phyloP scores from a whole-genome alignment of 2,329 filamentous ascomycete species.

The Aspergillus versicolor region DNA sequence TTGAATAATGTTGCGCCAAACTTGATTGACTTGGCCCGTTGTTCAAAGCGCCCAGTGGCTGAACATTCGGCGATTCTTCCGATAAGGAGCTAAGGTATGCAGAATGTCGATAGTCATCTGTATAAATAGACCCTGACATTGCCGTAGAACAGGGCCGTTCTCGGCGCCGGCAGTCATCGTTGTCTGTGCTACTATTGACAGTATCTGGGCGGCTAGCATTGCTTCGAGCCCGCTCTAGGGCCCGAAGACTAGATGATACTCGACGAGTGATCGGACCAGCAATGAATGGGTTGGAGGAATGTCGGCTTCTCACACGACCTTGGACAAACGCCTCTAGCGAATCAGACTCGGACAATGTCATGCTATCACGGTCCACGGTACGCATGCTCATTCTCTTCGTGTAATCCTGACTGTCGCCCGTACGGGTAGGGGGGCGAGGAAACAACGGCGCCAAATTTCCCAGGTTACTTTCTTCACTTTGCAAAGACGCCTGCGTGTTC shows the following conservation, averaged over 20 bases:
- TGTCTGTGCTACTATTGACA: constrained; percentile 30
- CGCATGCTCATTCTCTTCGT: constrained; percentile 32
- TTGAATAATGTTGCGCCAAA: constrained; percentile 39
- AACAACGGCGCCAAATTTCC: constrained; percentile 38
- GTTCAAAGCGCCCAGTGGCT: constrained; percentile 19
- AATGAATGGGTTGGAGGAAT: constrained; percentile 40
- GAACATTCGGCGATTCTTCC: constrained; percentile 23
- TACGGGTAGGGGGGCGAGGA: constrained; percentile 33
- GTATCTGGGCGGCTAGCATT: constrained; percentile 37
- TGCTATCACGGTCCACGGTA: constrained; percentile 30
- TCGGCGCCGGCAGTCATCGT: constrained; percentile 33
- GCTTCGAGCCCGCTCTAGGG: constrained; percentile 36
- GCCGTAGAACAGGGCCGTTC: constrained; percentile 35
- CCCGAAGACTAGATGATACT: constrained; percentile 33
- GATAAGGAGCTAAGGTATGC: constrained; percentile 30
- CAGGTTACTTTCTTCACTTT: constrained; percentile 36
- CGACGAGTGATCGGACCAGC: constrained; percentile 35
- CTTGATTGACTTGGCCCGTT: constrained; percentile 35
- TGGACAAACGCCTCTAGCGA: constrained; percentile 42
- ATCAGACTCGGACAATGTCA: constrained; percentile 35
- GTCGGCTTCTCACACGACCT: constrained; percentile 37
- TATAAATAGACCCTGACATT: constrained; percentile 37
- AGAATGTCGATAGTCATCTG: constrained; percentile 34
- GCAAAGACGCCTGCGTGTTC: constrained; percentile 33
- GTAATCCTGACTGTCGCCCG: constrained; percentile 28